Conservation (phyloP, 441 rosid genomes). For the California macrophylla region DNA sequence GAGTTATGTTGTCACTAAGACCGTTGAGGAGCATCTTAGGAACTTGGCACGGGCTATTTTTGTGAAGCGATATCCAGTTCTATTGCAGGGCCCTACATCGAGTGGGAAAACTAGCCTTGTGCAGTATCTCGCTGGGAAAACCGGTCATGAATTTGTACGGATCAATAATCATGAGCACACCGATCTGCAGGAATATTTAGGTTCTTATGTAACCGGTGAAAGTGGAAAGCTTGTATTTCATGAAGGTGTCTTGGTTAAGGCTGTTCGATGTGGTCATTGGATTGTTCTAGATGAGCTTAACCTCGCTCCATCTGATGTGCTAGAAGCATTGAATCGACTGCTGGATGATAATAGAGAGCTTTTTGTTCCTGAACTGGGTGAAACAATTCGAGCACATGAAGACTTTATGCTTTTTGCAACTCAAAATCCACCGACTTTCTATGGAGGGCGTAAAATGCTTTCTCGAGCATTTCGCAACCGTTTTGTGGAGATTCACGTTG, state of each 20-base stretch:
- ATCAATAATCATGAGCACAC: slow-evolving; percentile 98
- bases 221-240: slow-evolving; percentile 86
- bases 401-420: slow-evolving; percentile 97
- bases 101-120: slow-evolving; percentile 99
- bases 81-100: slow-evolving; percentile 94
- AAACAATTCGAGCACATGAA: slow-evolving; percentile 77
- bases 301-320: slow-evolving; percentile 95
- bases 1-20: slow-evolving; percentile 68
- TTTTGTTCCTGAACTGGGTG: slow-evolving; percentile 76
- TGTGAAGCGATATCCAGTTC: slow-evolving; percentile 80
- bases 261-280: slow-evolving; percentile 89
- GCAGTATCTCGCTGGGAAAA: slow-evolving; percentile 79
- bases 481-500: slow-evolving; percentile 97
- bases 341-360: slow-evolving; percentile 98
- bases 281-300: slow-evolving; percentile 93
- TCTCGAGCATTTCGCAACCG: slow-evolving; percentile 98
- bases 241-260: slow-evolving; percentile 92
- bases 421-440: slow-evolving; percentile 91
- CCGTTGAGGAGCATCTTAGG: slow-evolving; percentile 60
- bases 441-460: slow-evolving; percentile 97
- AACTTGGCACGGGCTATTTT: slow-evolving; percentile 81
- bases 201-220: slow-evolving; percentile 75
- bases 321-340: slow-evolving; percentile 88
- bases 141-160: slow-evolving; percentile 83
- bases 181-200: slow-evolving; percentile 88